Conservation (phyloP, 306 rosid species). For the Malus orientalis region DNA sequence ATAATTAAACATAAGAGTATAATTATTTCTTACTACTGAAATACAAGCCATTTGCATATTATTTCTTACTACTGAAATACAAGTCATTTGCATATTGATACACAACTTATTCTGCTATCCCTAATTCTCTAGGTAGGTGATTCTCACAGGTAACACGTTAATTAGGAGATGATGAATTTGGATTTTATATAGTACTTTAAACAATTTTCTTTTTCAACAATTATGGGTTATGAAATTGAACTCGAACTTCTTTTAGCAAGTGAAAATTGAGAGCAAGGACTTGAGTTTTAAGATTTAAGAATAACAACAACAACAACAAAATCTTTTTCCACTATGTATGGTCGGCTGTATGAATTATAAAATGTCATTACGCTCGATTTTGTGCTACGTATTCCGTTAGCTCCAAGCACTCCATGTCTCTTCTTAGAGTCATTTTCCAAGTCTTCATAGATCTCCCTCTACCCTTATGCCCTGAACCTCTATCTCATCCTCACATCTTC, state of each 20-base stretch:
- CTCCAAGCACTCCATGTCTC: too few relatives aligned
- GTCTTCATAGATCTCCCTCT: too few relatives aligned
- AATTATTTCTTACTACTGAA: not conserved
- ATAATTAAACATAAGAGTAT: not conserved
- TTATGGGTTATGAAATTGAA: not conserved
- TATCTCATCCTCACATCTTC: too few relatives aligned
- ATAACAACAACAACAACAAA: too few relatives aligned
- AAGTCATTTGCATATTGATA: not conserved
- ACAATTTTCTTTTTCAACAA: not conserved
- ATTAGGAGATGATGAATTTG: not conserved
- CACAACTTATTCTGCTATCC: not conserved
- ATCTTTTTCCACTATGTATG: too few relatives aligned
- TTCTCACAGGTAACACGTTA: not conserved
- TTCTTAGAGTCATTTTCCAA: too few relatives aligned
- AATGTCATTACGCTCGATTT: too few relatives aligned
- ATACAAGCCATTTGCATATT: too few relatives aligned
- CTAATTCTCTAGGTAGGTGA: not conserved
- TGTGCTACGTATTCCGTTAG: too few relatives aligned
- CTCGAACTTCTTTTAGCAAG: not conserved
- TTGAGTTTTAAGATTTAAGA: not conserved
- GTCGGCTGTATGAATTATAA: too few relatives aligned
- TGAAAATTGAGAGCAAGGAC: not conserved
- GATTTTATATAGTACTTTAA: not conserved
- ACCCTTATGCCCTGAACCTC: too few relatives aligned
- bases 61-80: not conserved